Conservation (phyloP, 257 asterid genomes). For the Solanum ossicruentum region DNA sequence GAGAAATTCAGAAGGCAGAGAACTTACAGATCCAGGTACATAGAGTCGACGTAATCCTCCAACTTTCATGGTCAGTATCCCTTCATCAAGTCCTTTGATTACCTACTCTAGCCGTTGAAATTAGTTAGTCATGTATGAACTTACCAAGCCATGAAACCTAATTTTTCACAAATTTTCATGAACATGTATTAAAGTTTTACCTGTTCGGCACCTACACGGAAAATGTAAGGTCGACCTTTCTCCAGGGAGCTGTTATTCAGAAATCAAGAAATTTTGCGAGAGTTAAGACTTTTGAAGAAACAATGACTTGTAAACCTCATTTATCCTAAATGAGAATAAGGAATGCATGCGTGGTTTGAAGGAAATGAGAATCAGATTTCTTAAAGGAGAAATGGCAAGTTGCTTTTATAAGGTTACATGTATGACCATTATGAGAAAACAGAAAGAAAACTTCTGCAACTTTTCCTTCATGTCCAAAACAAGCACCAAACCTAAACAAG, state of each 20-base stretch:
- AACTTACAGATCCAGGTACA: slow-evolving; percentile 87
- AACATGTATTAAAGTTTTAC: slow-evolving; percentile 18
- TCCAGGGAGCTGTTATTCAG: slow-evolving; percentile 66
- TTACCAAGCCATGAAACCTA: background rate
- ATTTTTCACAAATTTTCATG: background rate
- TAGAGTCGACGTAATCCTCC: slow-evolving; percentile 90
- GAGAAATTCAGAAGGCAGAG: background rate
- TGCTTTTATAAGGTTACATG: background rate
- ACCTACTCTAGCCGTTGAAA: slow-evolving; percentile 32
- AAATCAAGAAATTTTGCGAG: background rate
- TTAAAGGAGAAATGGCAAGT: background rate
- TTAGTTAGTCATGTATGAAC: background rate
- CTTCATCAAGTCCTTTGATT: slow-evolving; percentile 96
- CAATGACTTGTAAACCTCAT: background rate
- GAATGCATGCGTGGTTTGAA: background rate
- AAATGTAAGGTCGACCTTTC: slow-evolving; percentile 71
- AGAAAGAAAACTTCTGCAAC: background rate
- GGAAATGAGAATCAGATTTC: background rate
- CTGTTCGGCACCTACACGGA: slow-evolving; percentile 93
- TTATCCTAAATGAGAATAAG: background rate
- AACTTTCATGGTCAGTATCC: slow-evolving; percentile 79
- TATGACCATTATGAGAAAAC: background rate
- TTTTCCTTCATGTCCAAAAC: background rate
- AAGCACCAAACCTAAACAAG: background rate
- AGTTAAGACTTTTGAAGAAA: background rate